These are phyloP conservation scores for Angomonas deanei DNA, from an alignment of 208 protist species.

Conservation along the genomic window DNA sequence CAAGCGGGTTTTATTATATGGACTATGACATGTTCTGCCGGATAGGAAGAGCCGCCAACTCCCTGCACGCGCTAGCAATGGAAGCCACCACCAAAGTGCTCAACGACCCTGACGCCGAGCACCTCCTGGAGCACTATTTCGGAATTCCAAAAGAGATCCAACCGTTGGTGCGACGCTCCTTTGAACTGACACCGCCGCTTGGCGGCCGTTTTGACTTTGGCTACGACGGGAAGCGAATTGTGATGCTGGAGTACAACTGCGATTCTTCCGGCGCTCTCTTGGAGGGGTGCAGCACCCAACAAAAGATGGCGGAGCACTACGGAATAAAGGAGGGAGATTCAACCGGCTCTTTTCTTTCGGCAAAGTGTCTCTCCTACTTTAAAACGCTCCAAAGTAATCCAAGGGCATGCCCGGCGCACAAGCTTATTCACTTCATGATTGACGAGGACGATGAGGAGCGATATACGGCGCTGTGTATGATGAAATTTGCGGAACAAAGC, in stretches of 20 bases:
- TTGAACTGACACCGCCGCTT: slow-evolving; percentile 49
- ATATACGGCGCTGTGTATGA: slow-evolving; percentile 73
- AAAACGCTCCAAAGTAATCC: slow-evolving; percentile 31
- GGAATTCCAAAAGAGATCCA: slow-evolving; percentile 64
- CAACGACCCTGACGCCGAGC: slow-evolving; percentile 32
- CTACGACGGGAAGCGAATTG: slow-evolving; percentile 57
- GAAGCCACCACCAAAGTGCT: slow-evolving; percentile 54
- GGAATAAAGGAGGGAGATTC: slow-evolving; percentile 47
- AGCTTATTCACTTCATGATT: slow-evolving; percentile 80
- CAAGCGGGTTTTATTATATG: slow-evolving; percentile 60
- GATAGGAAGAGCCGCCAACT: slow-evolving; percentile 47
- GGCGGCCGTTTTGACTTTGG: slow-evolving; percentile 78
- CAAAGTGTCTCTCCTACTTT: slow-evolving; percentile 55
- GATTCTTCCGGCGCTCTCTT: slow-evolving; percentile 68
- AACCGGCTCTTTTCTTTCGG: slow-evolving; percentile 57
- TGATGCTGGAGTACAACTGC: slow-evolving; percentile 82
- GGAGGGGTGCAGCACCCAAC: slow-evolving; percentile 79
- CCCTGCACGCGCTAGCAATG: slow-evolving; percentile 65
- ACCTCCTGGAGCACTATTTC: slow-evolving; percentile 71
- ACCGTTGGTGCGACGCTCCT: slow-evolving; percentile 43
- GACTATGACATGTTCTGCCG: slow-evolving; percentile 78
- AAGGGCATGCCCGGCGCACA: slow-evolving; percentile 35
- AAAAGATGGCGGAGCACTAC: slow-evolving; percentile 71
- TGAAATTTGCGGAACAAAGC: slow-evolving; percentile 45
- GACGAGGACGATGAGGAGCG: slow-evolving; percentile 80